These are phyloP conservation scores for Sarocladiaceae sp. DNA, from an alignment of 2,329 filamentous ascomycete genomes.

Conservation along the genomic window DNA sequence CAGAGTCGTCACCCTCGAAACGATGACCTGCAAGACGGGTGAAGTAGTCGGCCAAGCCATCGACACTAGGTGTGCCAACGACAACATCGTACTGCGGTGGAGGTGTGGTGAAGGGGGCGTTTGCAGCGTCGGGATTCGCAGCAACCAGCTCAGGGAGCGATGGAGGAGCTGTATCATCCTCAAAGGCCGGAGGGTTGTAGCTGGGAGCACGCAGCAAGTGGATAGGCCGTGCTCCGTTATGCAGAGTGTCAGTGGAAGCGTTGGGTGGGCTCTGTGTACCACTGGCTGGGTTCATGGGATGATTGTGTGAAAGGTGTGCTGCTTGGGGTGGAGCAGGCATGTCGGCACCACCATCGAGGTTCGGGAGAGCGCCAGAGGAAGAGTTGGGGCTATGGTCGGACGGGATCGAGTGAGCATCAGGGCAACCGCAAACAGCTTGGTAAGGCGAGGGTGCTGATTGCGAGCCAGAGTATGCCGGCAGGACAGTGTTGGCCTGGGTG, in stretches of 20 bases:
- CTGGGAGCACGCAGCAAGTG: slow-evolving; percentile 80
- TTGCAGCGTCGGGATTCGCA: slow-evolving; percentile 14
- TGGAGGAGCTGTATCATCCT: slow-evolving; percentile 57
- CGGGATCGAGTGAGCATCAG: slow-evolving; percentile 43
- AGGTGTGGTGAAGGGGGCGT: slow-evolving; percentile 57
- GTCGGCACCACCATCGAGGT: slow-evolving; percentile 16
- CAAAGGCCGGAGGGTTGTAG: slow-evolving; percentile 83
- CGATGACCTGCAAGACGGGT: slow-evolving; percentile 72
- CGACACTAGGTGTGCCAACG: slow-evolving; percentile 62
- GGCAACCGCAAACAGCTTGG: slow-evolving; percentile 49
- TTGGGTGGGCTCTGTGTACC: slow-evolving; percentile 16
- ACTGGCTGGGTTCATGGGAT: slow-evolving; percentile 26
- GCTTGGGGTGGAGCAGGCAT: slow-evolving; percentile 51
- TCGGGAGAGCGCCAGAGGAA: slow-evolving; percentile 38
- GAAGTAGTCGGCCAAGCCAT: slow-evolving; percentile 83
- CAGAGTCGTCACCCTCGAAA: slow-evolving; percentile 34
- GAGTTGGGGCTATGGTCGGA: slow-evolving; percentile 68
- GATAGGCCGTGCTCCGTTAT: slow-evolving; percentile 61
- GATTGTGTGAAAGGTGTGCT: slow-evolving; percentile 43
- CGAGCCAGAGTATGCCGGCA: slow-evolving; percentile 68
- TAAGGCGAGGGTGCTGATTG: slow-evolving; percentile 43
- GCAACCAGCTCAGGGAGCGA: slow-evolving; percentile 24
- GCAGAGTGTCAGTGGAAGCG: slow-evolving; percentile 10
- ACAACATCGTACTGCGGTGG: slow-evolving; percentile 82
- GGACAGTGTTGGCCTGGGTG: slow-evolving; percentile 82